Conservation (phyloP, 176 grass and related monocot genomes). For the Juncus effusus region DNA sequence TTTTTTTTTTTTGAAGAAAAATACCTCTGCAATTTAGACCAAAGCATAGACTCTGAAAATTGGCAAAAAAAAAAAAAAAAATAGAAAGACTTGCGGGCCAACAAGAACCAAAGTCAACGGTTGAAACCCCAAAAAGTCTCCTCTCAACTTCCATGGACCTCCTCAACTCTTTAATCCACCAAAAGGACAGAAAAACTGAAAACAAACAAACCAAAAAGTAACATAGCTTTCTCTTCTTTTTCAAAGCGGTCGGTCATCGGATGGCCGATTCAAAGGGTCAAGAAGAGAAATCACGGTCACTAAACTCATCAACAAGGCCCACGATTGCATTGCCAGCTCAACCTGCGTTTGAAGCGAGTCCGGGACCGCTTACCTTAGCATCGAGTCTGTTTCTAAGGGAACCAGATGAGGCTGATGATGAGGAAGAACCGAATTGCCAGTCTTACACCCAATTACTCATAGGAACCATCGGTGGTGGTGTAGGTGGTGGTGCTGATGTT, state of each 20-base stretch:
- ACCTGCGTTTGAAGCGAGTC: slow-evolving; percentile 58
- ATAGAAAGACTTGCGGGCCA: slow-evolving; percentile 11
- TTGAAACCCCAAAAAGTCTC: slow-evolving; percentile 24
- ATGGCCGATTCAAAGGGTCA: slow-evolving; percentile 38
- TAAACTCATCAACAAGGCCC: slow-evolving; percentile 49
- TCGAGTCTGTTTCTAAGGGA: slow-evolving; percentile 71
- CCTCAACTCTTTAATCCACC: slow-evolving; percentile 4
- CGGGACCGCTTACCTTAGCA: slow-evolving; percentile 81
- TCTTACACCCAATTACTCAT: slow-evolving; percentile 78
- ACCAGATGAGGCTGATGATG: slow-evolving; percentile 22
- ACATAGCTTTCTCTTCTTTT: slow-evolving; percentile 1
- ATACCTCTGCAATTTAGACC: too few species aligned
- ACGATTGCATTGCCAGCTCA: slow-evolving; percentile 62
- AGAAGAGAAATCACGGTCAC: slow-evolving; percentile 6
- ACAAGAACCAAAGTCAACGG: slow-evolving; percentile 34
- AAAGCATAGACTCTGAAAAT: too few species aligned
- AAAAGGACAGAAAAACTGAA: slow-evolving; percentile 25
- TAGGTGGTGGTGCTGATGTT: slow-evolving; percentile 34
- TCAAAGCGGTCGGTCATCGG: slow-evolving; percentile 36
- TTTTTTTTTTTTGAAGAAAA: too few species aligned
- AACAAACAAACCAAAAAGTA: slow-evolving; percentile 17
- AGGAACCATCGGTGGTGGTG: slow-evolving; percentile 42
- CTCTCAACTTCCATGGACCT: slow-evolving; percentile 1
- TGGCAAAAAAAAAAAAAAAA: not conserved
- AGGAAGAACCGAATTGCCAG: slow-evolving; percentile 15